Evolutionary conservation across 306 rosid genomes (phyloP).

Genomic region (Cucumis sativus): DNA sequence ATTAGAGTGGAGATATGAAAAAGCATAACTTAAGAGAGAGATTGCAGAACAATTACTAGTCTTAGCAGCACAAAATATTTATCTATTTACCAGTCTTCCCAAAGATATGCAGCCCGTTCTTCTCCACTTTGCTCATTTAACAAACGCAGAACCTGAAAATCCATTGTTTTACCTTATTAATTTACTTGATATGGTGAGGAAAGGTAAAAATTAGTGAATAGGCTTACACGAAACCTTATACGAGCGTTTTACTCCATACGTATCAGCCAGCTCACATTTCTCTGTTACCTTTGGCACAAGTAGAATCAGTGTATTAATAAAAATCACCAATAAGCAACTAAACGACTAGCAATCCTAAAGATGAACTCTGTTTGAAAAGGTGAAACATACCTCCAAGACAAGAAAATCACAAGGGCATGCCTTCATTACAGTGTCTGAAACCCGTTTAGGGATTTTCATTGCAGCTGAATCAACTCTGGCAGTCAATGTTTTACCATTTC

Average conservation of each 20-base stretch:
- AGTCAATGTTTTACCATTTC: constrained; percentile 14
- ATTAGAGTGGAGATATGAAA: not conserved
- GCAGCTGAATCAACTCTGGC: constrained; percentile 19
- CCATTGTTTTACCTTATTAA: constrained; percentile 13
- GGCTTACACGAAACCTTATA: constrained; percentile 54
- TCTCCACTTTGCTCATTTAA: constrained; percentile 68
- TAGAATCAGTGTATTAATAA: constrained; percentile 8
- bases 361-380: not conserved
- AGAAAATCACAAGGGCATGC: constrained; percentile 34
- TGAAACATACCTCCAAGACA: constrained; percentile 72
- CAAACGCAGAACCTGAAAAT: constrained; percentile 74
- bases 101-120: constrained; percentile 48
- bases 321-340: constrained; percentile 4
- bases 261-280: constrained; percentile 30
- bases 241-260: constrained; percentile 31
- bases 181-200: constrained; percentile 6
- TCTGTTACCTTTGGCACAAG: constrained; percentile 51
- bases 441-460: constrained; percentile 12
- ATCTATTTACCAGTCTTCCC: constrained; percentile 63
- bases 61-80: constrained; percentile 9
- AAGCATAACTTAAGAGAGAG: not conserved
- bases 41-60: not conserved
- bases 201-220: constrained; percentile 3
- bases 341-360: not conserved
- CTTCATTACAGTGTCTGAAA: constrained; percentile 6